Evolutionary conservation across 1,284 basidiomycete genomes (phyloP).

Genomic region (Microbotryum silenes-acaulis): DNA sequence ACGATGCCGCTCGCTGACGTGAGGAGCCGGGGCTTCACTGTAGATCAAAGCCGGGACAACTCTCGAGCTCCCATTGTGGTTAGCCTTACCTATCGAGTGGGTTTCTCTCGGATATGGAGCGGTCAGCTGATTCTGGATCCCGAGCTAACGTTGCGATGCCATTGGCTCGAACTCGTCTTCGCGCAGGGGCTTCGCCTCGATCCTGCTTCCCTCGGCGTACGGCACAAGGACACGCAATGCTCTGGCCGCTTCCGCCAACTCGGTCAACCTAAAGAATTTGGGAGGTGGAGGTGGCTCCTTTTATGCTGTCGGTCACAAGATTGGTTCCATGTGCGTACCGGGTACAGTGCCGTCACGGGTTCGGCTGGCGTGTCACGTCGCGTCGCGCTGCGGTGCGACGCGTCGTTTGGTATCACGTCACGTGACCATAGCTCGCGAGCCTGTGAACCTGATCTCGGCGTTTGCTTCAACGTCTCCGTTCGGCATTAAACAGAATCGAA

Average conservation of each 20-base stretch:
- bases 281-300: conserved; percentile 35
- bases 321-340: conserved; percentile 24
- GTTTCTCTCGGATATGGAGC: neutral
- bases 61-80: conserved; percentile 38
- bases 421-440: no score
- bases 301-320: conserved; percentile 32
- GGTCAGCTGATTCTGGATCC: neutral
- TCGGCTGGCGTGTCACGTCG: neutral
- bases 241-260: conserved; percentile 31
- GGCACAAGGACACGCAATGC: conserved; percentile 35
- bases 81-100: conserved; percentile 29
- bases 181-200: conserved; percentile 4
- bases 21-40: neutral
- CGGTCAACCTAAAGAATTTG: conserved; percentile 36
- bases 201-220: conserved; percentile 36
- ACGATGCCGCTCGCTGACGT: neutral
- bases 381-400: no score
- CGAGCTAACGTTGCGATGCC: neutral
- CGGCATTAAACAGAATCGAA: conserved; percentile 26
- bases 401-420: neutral
- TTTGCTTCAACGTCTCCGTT: no score
- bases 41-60: conserved; percentile 33
- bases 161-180: neutral
- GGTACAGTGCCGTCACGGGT: neutral
- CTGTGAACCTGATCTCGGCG: no score